Evolutionary conservation across 2,329 filamentous ascomycete species (phyloP), one percentile per base, ranked within the genome.

Genomic region (Penicillium sp.): DNA sequence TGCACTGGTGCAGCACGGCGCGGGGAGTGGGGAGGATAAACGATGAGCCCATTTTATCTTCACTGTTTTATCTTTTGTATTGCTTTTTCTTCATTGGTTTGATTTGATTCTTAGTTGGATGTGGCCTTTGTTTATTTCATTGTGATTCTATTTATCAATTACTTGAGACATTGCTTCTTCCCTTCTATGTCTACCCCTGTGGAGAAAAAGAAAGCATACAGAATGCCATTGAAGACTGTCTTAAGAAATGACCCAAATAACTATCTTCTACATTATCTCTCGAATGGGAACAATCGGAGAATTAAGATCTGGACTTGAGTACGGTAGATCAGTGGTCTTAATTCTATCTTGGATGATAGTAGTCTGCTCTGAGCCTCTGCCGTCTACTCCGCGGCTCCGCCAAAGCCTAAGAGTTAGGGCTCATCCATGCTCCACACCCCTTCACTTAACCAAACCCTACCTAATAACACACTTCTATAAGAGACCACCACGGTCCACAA

Each of bases 1-100:
- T 57, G 64, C 64, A 64, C 51, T 61, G 64, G 62, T 64, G 62
- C 66, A 69, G 65, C 64, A 67, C 67, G 65, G 69, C 68, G 68
- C 57, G 65, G 66, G 65, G 13, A 13, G 7, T n/a, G 31, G 14
- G 14, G 31, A n/a, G 31, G 8, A 13, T 6, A 40, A 18, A 54
- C 29, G 7, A 16, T 40, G 40, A 33, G 13, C 13, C 16, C 31
- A 46, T 35, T 46, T 31, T 27, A 22, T 30, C 39, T 48, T 43
- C 49, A 18, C 38, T 29, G 35, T 47, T 25, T 41, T 38, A n/a
- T 54, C 38, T 18, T 19, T 30, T 35, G 36, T 40, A 33, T 28
- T 22, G 31, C 7, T 41, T 8, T 46, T n/a, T 36, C 19, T 22
- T 22, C 41, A 13, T 27, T 31, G 9, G 18, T 18, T 18, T 33